Conservation (phyloP, 2,329 filamentous ascomycete species). For the Corniculantispora saksenae region DNA sequence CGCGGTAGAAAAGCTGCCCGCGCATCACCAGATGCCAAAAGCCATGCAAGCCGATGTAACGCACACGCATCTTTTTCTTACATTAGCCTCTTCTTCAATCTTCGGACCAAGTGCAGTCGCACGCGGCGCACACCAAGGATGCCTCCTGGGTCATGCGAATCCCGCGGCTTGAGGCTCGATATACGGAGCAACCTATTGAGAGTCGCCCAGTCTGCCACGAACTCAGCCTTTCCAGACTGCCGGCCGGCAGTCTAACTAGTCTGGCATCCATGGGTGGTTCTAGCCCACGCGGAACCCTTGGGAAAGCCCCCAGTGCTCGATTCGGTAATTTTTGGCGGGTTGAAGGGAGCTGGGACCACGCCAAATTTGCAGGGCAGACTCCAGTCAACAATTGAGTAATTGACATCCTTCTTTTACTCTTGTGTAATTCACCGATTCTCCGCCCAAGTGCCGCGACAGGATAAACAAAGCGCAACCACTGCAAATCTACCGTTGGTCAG, state of each 20-base stretch:
- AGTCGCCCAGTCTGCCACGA: background rate
- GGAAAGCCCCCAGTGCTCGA: slow-evolving; percentile 8
- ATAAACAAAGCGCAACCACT: background rate
- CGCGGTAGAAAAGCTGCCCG: background rate
- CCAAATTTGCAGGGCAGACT: background rate
- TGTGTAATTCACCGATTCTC: slow-evolving; percentile 15
- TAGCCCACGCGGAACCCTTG: slow-evolving; percentile 1
- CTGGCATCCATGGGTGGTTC: background rate
- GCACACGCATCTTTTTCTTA: background rate
- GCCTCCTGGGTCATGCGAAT: background rate
- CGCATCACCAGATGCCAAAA: background rate
- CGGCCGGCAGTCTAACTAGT: background rate
- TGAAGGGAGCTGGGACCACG: slow-evolving; percentile 2
- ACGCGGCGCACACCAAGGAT: background rate
- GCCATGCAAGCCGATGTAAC: background rate
- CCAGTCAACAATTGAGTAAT: background rate
- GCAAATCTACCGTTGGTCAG: background rate
- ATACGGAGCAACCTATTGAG: background rate
- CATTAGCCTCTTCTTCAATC: background rate
- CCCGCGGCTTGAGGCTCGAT: background rate
- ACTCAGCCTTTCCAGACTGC: slow-evolving; percentile 8
- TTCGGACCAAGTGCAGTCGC: background rate
- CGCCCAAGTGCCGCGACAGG: background rate
- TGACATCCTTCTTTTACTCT: background rate
- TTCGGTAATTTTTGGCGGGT: slow-evolving; percentile 18